phyloP scores from a whole-genome alignment of 2,329 filamentous ascomycete species.

The Thermochaetoides dissita region DNA sequence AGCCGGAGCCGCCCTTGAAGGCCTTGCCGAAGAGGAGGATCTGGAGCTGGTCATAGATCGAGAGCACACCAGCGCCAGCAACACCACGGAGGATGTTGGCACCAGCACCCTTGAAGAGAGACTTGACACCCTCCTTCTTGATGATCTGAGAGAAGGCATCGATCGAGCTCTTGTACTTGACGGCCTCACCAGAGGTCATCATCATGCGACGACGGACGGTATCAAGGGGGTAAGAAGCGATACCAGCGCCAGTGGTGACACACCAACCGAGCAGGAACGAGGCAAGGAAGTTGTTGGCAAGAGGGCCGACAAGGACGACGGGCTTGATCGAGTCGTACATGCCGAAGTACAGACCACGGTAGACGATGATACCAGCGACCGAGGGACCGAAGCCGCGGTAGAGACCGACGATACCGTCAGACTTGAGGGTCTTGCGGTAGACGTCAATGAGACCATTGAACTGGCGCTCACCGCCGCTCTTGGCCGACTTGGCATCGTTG shows the following conservation, averaged over 20 bases:
- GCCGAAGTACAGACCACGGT: constrained; percentile 99
- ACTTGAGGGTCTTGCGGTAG: constrained; percentile 99
- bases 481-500: constrained; percentile 99
- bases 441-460: constrained; percentile 99
- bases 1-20: constrained; percentile 59
- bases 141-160: constrained; percentile 95
- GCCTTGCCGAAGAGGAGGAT: constrained; percentile 99
- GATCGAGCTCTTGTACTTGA: constrained; percentile 97
- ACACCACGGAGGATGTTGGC: constrained; percentile 99
- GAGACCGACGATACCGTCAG: constrained; percentile 97
- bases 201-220: constrained; percentile 99
- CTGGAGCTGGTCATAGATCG: constrained; percentile 99
- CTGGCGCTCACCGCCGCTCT: constrained; percentile 93
- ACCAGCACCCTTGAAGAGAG: constrained; percentile 99
- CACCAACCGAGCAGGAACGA: constrained; percentile 97
- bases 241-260: constrained; percentile 99
- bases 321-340: constrained; percentile 99
- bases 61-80: constrained; percentile 99
- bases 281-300: constrained; percentile 98
- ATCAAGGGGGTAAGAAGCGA: constrained; percentile 99
- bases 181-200: constrained; percentile 95
- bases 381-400: constrained; percentile 99
- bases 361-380: constrained; percentile 97
- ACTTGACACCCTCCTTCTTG: constrained; percentile 93
- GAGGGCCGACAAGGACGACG: constrained; percentile 76